Conservation (phyloP, 116 monocot species). For the Cymodocea nodosa region DNA sequence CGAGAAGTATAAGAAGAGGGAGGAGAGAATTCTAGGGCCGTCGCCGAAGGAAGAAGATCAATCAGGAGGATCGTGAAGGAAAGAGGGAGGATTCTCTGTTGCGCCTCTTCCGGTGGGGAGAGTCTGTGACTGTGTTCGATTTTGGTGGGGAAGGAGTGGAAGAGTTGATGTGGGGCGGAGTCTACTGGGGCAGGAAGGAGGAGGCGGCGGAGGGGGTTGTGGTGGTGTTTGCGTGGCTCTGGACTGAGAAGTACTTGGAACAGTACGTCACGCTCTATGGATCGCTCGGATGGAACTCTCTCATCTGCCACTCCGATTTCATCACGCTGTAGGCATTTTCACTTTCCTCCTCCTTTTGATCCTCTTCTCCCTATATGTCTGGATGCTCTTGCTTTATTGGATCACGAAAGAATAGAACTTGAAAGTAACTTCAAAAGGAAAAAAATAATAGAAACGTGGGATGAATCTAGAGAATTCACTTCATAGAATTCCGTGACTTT, state of each 20-base stretch:
- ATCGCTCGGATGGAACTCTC: constrained; percentile 45
- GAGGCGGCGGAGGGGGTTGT: constrained; percentile 35
- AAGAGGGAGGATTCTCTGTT: no score
- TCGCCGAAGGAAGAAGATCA: no score
- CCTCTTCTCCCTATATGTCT: neutral
- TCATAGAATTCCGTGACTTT: no score
- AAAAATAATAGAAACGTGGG: no score
- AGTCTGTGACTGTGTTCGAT: neutral
- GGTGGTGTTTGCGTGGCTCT: constrained; percentile 47
- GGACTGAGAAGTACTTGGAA: constrained; percentile 31
- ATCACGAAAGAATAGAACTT: no score
- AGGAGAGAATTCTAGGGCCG: no score
- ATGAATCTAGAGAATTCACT: no score
- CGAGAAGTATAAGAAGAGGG: no score
- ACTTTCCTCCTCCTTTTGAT: neutral
- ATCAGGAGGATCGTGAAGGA: no score
- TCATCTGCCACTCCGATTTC: constrained; percentile 54
- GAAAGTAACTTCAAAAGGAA: no score
- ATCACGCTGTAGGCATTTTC: constrained; percentile 25
- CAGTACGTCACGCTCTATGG: constrained; percentile 34
- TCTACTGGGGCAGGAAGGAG: constrained; percentile 32
- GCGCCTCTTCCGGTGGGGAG: no score
- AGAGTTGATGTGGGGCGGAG: constrained; percentile 17
- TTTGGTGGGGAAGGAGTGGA: constrained; percentile 1
- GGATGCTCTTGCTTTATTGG: no score